These are phyloP conservation scores for Yamadazyma epiphylla DNA, from an alignment of 1,139 yeast genomes.

Conservation along the genomic window DNA sequence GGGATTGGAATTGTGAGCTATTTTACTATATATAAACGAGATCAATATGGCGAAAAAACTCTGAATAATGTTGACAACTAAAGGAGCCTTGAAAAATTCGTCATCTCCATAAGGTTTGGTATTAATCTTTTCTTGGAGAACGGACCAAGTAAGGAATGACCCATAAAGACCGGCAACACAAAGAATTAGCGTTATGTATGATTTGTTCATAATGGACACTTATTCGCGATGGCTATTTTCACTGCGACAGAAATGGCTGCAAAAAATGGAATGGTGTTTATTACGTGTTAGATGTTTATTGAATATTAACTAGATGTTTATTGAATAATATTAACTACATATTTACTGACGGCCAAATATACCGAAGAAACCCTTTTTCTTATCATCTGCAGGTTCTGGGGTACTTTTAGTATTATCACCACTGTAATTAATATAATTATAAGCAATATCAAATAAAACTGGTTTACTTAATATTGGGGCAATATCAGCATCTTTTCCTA, in stretches of 20 bases:
- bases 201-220: too few species aligned
- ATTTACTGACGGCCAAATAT: constrained; percentile 30
- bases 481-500: constrained; percentile 36
- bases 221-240: too few species aligned
- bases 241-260: too few species aligned
- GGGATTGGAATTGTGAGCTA: constrained; percentile 29
- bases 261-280: too few species aligned
- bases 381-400: constrained; percentile 14
- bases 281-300: too few species aligned
- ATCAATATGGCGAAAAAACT: constrained; percentile 66
- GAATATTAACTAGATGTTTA: too few species aligned
- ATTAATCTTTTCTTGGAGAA: constrained; percentile 83
- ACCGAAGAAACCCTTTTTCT: constrained; percentile 43
- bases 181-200: constrained; percentile 31
- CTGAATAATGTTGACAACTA: constrained; percentile 71
- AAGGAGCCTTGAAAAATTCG: constrained; percentile 66
- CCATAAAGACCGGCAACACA: constrained; percentile 77
- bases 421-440: constrained; percentile 62
- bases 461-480: constrained; percentile 75
- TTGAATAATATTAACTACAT: too few species aligned
- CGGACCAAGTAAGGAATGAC: constrained; percentile 87
- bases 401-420: constrained; percentile 9
- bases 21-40: constrained; percentile 57
- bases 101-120: constrained; percentile 66
- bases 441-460: constrained; percentile 85